Base-by-base conservation (phyloP, 2,329 filamentous ascomycete genomes). In the Beauveria scarabaeidicola region DNA sequence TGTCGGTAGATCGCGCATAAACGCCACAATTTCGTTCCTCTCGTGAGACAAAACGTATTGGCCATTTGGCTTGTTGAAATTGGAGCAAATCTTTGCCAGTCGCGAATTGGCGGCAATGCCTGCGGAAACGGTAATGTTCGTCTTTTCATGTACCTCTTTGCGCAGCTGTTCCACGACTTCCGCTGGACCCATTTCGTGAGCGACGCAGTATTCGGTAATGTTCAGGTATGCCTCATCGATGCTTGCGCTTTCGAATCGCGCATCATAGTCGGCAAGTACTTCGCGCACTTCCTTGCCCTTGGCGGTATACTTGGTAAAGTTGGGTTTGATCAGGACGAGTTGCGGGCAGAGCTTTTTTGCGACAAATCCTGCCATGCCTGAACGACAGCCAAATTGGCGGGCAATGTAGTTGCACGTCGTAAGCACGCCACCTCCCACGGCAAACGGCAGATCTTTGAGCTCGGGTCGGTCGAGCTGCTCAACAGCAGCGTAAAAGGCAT, bases 201-300 rank as follows among this genome's bases (percentile, higher is more conserved):
- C 81, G 11, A 75, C 66, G 68, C 93, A 96, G 69, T 96, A 97
- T 54, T 86, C 78, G 0, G 94, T 97, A 61, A 99, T 89, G 67
- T 99, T 97, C 29, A 99, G 78, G 69, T 97, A 99, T 1, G 94
- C 94, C 72, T 99, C 94, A 66, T 99, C 94, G 64, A 96, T 92
- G 69, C 91, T 96, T 0, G 93, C 91, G 66, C 89, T 95, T 71
- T 97, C 91, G 66, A 96, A 99, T 1, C 89, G 81, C 0, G 90
- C 84, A 68, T 99, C 94, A 68, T 97, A 99, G n/a, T 87, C 80
- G 11, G 84, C 87, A 17, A 99, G 77, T 1, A 99, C 84, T 46
- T 87, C 82, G 11, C 93, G 84, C 6, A 97, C 86, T 70, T 97
- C 92, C 61, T 88, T 83, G 0, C 94, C 94, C 72, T 97, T 99